These are phyloP conservation scores for Quercus berberidifolia DNA, from an alignment of 306 rosid species.

Conservation along the genomic window DNA sequence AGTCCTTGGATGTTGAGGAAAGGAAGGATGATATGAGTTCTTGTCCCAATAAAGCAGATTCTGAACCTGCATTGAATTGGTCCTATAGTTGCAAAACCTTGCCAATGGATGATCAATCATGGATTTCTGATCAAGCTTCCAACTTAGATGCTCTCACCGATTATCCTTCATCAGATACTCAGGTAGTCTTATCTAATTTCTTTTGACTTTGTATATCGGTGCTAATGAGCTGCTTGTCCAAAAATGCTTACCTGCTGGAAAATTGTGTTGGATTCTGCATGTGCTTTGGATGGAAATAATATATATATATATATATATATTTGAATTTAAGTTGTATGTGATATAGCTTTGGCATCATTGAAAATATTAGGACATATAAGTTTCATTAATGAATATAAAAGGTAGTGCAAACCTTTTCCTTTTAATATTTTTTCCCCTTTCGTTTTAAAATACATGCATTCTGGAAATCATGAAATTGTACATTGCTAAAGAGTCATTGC, in stretches of 20 bases:
- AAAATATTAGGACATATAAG: background rate
- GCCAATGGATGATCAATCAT: constrained; percentile 43
- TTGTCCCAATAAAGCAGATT: constrained; percentile 42
- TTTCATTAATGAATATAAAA: background rate
- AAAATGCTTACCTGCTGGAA: background rate
- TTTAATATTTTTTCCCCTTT: background rate
- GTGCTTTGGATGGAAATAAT: background rate
- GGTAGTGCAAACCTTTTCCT: background rate
- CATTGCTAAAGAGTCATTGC: constrained; percentile 4
- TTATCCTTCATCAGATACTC: constrained; percentile 43
- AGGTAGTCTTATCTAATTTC: constrained; percentile 42
- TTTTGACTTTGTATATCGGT: constrained; percentile 16
- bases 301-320: background rate
- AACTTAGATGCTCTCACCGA: constrained; percentile 31
- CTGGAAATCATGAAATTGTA: background rate
- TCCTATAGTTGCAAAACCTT: constrained; percentile 52
- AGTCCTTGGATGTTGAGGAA: constrained; percentile 52
- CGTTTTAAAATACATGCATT: background rate
- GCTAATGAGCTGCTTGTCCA: background rate
- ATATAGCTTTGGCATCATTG: background rate
- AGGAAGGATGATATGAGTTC: constrained; percentile 29
- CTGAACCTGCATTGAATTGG: constrained; percentile 33
- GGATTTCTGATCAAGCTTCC: constrained; percentile 45
- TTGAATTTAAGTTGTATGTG: background rate
- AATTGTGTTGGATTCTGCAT: background rate